Conservation (phyloP, 352 stramenopile species). For the Elongisporangium senticosum region DNA sequence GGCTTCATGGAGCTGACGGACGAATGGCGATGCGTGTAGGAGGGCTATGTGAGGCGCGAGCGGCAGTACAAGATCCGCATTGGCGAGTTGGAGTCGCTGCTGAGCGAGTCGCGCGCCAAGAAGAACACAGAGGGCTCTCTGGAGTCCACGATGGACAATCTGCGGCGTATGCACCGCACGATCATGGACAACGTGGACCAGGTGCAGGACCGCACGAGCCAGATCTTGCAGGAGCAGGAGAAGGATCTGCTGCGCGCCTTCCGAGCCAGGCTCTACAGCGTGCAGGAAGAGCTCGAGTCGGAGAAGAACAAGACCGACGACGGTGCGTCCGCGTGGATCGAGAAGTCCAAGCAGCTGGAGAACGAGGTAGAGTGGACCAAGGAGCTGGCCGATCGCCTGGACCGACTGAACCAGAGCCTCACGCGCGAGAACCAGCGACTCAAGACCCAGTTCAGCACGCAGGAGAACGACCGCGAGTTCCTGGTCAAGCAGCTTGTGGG, state of each 20-base stretch:
- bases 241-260: conserved; percentile 89
- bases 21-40: conserved; percentile 17
- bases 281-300: conserved; percentile 90
- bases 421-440: conserved; percentile 83
- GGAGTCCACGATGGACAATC: conserved; percentile 71
- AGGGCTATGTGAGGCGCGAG: conserved; percentile 85
- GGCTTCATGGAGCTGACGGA: not conserved
- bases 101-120: conserved; percentile 63
- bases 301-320: conserved; percentile 90
- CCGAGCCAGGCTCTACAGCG: conserved; percentile 87
- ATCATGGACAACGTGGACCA: conserved; percentile 88
- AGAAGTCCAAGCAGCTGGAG: conserved; percentile 87
- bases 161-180: conserved; percentile 77
- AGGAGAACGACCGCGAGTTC: conserved; percentile 93
- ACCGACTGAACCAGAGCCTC: conserved; percentile 88
- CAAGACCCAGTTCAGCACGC: conserved; percentile 88
- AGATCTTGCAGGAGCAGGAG: conserved; percentile 90
- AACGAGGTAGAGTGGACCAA: conserved; percentile 88
- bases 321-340: conserved; percentile 87
- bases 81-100: conserved; percentile 63
- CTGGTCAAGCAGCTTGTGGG: conserved; percentile 89
- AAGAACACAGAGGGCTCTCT: conserved; percentile 62
- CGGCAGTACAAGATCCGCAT: conserved; percentile 87
- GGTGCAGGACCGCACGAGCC: conserved; percentile 87
- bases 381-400: conserved; percentile 85